A percentile compares a stretch with the other conserved stretches of the same genome.
Conservation (phyloP, 305 asterid genomes). For the Coffea humblotiana region DNA sequence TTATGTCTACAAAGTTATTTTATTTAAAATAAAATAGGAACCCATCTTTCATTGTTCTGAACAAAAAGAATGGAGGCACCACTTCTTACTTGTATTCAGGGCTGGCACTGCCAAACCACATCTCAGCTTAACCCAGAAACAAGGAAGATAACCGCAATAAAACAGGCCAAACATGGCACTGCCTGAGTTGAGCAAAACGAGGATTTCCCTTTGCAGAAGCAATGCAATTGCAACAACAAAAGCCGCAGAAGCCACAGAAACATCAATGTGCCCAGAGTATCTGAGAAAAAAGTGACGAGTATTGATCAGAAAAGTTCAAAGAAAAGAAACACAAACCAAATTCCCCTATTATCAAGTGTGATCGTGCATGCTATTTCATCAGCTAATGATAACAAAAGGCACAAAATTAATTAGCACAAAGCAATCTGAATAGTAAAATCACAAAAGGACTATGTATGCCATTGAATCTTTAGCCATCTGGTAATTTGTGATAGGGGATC, state of each 20-base stretch:
- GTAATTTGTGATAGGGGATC: background rate
- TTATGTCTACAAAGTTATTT: background rate
- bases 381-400: background rate
- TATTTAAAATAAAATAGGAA: background rate
- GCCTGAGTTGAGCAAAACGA: slow-evolving; percentile 88
- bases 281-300: slow-evolving; percentile 39
- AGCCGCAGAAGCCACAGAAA: slow-evolving; percentile 85
- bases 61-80: slow-evolving; percentile 1
- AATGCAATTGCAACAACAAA: slow-evolving; percentile 71
- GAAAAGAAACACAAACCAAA: background rate
- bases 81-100: slow-evolving; percentile 67
- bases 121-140: slow-evolving; percentile 95
- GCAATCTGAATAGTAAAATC: background rate
- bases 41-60: background rate
- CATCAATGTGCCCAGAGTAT: slow-evolving; percentile 84
- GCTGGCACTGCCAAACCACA: slow-evolving; percentile 84
- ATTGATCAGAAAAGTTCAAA: slow-evolving; percentile 22
- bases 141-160: slow-evolving; percentile 95
- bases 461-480: background rate
- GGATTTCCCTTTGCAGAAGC: slow-evolving; percentile 81
- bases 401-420: background rate
- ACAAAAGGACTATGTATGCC: background rate
- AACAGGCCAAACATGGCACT: slow-evolving; percentile 93
- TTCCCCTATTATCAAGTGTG: background rate
- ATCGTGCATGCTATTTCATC: background rate